Conservation (phyloP, 176 grass and related monocot species). For the Triticum timopheevii region DNA sequence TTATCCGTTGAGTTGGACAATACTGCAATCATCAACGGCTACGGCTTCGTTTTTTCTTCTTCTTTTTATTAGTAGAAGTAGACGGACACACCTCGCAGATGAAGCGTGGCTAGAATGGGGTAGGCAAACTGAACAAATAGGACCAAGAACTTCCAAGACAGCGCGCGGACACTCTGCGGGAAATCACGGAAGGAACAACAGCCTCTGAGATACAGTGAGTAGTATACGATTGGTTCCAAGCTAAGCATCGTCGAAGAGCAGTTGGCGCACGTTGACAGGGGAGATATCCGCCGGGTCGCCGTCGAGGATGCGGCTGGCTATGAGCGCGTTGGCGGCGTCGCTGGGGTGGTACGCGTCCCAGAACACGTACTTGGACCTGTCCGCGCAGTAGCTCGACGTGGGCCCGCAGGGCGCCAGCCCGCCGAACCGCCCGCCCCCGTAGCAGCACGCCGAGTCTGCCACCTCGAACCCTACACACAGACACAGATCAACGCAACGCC, state of each 20-base stretch:
- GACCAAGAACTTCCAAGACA: not conserved
- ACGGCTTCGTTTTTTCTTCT: not conserved
- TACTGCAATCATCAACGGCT: not conserved
- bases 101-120: not conserved
- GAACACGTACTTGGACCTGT: conserved; percentile 87
- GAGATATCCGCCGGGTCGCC: conserved; percentile 50
- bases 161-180: no score
- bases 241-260: not conserved
- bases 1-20: not conserved
- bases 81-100: not conserved
- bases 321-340: conserved; percentile 66
- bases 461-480: conserved; percentile 56
- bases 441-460: conserved; percentile 77
- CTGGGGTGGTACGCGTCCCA: conserved; percentile 86
- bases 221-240: no score
- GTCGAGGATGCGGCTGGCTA: conserved; percentile 61
- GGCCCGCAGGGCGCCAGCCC: conserved; percentile 75
- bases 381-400: conserved; percentile 42
- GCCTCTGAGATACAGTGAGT: no score
- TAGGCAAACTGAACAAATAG: not conserved
- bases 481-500: not conserved
- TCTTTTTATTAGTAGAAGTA: no score
- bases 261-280: conserved; percentile 65
- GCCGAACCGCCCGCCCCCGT: conserved; percentile 48
- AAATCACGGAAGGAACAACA: no score